Base-by-base conservation (phyloP, 768 basidiomycete species). In the Basidioascus undulatus region DNA sequence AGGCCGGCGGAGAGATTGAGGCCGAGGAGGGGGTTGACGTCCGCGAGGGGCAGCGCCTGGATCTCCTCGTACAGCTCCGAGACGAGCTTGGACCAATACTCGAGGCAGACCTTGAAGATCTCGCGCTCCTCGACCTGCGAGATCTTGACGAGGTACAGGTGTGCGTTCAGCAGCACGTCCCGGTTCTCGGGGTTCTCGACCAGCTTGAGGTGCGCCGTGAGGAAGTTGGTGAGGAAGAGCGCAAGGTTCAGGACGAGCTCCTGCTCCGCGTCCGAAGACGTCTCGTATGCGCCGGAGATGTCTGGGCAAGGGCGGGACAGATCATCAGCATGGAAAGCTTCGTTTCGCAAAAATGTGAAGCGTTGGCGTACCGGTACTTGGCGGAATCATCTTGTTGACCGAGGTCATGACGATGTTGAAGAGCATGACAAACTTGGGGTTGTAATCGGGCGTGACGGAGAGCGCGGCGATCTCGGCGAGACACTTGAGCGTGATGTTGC, bases 351-450 rank as follows among this genome's bases (percentile, higher is more conserved):
- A 15, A 15, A 28, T 15, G 28, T 13, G 25, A 21, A 30, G 34
- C 5, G 24, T 4, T 21, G 15, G 46, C 59, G 35, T 30, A 61
- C 61, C 84, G 35, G 89, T 94, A 45, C 70, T 76, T 9, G 84
- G 86, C 25, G 84, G 87, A 21, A 94, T 76, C 84, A 94, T 94
- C 43, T 81, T 76, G 60, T 96, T 94, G 40, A 49, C 44, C 32
- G 83, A 78, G 4, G 86, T 87, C 86, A 94, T 89, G 57, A 92
- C 87, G 73, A 87, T 86, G 39, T 81, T 80, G 65, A 96, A 96
- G 26, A 98, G 65, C 48, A 86, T 83, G 46, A 86, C 83, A 57
- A 94, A 98, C 68, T 98, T 96, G 21, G 75, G 74, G 57, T 98
- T 87, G 59, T 94, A 98, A 65, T 94, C 89, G 12, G 86, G 75